These are phyloP conservation scores for Clarkia xantiana DNA, from an alignment of 345 rosid species.

Conservation along the genomic window DNA sequence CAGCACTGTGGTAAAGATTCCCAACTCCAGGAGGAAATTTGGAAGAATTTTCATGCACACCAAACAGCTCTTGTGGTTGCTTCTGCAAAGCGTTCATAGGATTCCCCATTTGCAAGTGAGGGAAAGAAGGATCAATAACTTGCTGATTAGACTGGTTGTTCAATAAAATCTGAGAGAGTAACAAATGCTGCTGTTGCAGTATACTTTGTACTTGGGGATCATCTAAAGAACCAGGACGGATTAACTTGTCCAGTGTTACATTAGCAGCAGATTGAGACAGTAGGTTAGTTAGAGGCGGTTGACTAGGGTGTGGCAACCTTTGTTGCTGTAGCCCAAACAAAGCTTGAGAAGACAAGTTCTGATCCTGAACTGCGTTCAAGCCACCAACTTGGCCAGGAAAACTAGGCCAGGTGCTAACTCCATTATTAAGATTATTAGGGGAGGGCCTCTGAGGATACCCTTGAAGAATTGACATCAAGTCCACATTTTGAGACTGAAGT, in stretches of 20 bases:
- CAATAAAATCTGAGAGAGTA: slow-evolving; percentile 60
- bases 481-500: slow-evolving; percentile 59
- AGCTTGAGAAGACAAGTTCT: slow-evolving; percentile 42
- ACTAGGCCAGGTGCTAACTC: slow-evolving; percentile 47
- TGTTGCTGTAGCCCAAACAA: slow-evolving; percentile 64
- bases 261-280: slow-evolving; percentile 47
- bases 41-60: slow-evolving; percentile 31
- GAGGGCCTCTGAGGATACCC: slow-evolving; percentile 52
- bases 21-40: slow-evolving; percentile 28
- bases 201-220: slow-evolving; percentile 59
- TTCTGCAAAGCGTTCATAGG: slow-evolving; percentile 46
- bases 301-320: slow-evolving; percentile 34
- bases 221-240: slow-evolving; percentile 42
- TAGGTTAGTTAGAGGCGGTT: slow-evolving; percentile 41
- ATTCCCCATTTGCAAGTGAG: slow-evolving; percentile 32
- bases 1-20: slow-evolving; percentile 22
- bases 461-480: slow-evolving; percentile 55
- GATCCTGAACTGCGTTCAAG: slow-evolving; percentile 44
- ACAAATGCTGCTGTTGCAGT: slow-evolving; percentile 69
- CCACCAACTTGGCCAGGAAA: slow-evolving; percentile 29
- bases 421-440: slow-evolving; percentile 26
- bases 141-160: slow-evolving; percentile 48
- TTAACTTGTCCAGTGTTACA: slow-evolving; percentile 39
- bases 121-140: slow-evolving; percentile 44
- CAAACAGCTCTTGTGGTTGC: slow-evolving; percentile 35